These are phyloP conservation scores for Podaxis mareebaensis DNA, from an alignment of 768 basidiomycete genomes.

Conservation along the genomic window DNA sequence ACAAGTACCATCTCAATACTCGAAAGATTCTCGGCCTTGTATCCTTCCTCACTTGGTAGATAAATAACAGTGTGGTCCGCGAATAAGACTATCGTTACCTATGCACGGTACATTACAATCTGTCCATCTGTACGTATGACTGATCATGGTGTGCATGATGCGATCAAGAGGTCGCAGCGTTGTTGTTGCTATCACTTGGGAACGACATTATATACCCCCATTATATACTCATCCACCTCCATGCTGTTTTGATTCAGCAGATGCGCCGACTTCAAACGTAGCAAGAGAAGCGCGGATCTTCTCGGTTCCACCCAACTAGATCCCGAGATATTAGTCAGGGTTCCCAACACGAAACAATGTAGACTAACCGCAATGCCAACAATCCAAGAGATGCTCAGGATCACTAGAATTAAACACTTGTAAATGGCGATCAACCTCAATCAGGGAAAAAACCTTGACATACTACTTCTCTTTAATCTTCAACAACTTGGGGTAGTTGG, in stretches of 20 bases:
- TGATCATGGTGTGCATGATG: neutral
- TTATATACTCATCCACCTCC: neutral
- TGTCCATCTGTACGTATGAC: neutral
- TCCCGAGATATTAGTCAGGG: neutral
- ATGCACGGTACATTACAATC: constrained; percentile 5
- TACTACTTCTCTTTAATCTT: constrained; percentile 49
- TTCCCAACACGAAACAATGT: neutral
- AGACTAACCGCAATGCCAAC: constrained; percentile 49
- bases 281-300: constrained; percentile 33
- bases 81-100: neutral
- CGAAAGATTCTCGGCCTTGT: no score
- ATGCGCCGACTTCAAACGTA: constrained; percentile 25
- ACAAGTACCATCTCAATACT: neutral
- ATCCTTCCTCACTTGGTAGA: neutral
- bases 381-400: constrained; percentile 46
- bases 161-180: neutral
- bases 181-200: neutral
- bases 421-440: neutral
- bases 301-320: constrained; percentile 37
- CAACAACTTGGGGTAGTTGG: constrained; percentile 39
- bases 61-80: neutral
- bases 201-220: neutral
- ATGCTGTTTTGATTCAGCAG: neutral
- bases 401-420: constrained; percentile 32
- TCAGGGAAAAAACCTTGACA: constrained; percentile 17